Evolutionary conservation across 2,329 filamentous ascomycete species (phyloP).

Genomic region (Knufia petricola): DNA sequence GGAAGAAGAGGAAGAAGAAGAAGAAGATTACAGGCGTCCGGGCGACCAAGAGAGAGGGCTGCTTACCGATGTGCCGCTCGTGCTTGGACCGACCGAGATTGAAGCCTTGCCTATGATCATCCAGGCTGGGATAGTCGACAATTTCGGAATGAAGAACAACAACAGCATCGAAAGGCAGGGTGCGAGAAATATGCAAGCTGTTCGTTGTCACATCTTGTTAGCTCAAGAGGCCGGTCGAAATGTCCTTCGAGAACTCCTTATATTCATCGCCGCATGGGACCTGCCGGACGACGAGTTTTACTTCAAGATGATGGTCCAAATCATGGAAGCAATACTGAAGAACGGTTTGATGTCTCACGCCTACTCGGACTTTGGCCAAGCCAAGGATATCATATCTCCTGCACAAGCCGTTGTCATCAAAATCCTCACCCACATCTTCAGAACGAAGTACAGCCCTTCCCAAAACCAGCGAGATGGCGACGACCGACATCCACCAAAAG

Average conservation of each 20-base stretch:
- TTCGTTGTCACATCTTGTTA: constrained; percentile 78
- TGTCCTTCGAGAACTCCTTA: constrained; percentile 76
- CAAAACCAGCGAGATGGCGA: constrained; percentile 33
- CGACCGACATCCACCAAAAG: constrained; percentile 41
- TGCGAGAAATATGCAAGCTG: constrained; percentile 72
- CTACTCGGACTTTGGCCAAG: constrained; percentile 82
- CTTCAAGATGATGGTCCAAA: constrained; percentile 93
- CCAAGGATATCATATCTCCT: constrained; percentile 92
- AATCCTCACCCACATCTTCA: constrained; percentile 81
- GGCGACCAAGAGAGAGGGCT: constrained; percentile 59
- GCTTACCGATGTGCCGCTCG: constrained; percentile 86
- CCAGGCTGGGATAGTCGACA: constrained; percentile 86
- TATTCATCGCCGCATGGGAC: constrained; percentile 96
- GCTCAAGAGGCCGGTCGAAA: constrained; percentile 86
- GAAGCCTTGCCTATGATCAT: constrained; percentile 96
- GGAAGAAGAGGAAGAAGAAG: constrained; percentile 45
- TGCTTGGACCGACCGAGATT: constrained; percentile 87
- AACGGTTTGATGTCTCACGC: constrained; percentile 84
- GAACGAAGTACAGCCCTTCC: constrained; percentile 47
- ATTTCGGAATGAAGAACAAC: constrained; percentile 53
- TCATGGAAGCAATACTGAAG: constrained; percentile 84
- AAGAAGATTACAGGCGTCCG: constrained; percentile 42
- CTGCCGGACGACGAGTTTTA: constrained; percentile 87
- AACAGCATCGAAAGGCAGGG: constrained; percentile 38
- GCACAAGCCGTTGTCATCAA: constrained; percentile 89